Base-by-base conservation (phyloP, 2,329 filamentous ascomycete genomes). In the Penicillium sp. region DNA sequence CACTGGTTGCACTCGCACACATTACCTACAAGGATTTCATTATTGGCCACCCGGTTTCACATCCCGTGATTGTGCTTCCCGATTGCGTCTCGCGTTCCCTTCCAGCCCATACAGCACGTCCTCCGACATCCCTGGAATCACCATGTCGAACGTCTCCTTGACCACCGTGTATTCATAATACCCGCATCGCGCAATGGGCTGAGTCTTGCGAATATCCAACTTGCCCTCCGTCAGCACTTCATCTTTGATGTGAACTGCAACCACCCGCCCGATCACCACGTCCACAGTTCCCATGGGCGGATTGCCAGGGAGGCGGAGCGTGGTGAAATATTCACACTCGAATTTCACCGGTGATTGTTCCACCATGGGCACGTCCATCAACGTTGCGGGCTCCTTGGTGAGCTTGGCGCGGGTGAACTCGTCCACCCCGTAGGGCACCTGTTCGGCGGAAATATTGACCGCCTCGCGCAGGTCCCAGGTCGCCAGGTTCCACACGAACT, bases 121-220 rank as follows among this genome's bases (percentile, higher is more conserved):
- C 71, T 77, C 3, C 7, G 63, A 63, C 62, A 65, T 67, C 16
- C 61, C 60, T 13, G 79, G 79, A 55, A 81, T 77, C 4, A 73
- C 68, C 84, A 86, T 86, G 46, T 86, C 83, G 69, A 86, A 86
- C 1, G 80, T 79, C 21, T 83, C 77, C 48, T 72, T 71, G 2
- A 86, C 73, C 10, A 83, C 81, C 1, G 80, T 74, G 71, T 86
- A 86, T 65, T 86, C 75, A 62, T 81, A 82, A 65, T 86, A 86
- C 14, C 83, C 83, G 63, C 80, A 85, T 24, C 84, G 70, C 6
- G 83, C 84, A 69, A 86, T 86, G 4, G 83, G 83, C 71, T 77
- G 72, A 21, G 80, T 83, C 70, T 85, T 85, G 2, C 62, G 67
- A 2, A 86, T 68, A 73, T 86, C 83, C 38, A 86, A 64, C 52